Conservation (phyloP, 169 alveolate genomes). For the Eimeria necatrix region DNA sequence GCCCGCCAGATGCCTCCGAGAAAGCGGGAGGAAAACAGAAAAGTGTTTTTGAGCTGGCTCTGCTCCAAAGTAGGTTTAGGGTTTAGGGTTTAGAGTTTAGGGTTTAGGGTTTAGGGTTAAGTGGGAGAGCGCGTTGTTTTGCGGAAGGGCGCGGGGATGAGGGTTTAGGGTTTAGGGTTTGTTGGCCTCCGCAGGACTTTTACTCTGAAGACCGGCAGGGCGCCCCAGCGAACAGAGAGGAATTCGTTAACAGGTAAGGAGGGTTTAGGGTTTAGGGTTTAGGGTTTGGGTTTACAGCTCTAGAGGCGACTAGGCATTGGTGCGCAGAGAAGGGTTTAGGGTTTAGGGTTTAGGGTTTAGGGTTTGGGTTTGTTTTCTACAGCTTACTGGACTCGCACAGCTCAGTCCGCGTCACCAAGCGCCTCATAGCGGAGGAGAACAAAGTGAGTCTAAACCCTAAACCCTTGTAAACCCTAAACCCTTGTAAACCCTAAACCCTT, state of each 20-base stretch:
- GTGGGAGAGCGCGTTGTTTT: too few relatives aligned
- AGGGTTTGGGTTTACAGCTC: too few relatives aligned
- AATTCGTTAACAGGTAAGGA: slow-evolving; percentile 32
- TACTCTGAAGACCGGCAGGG: slow-evolving; percentile 60
- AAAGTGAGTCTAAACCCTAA: slow-evolving; percentile 24
- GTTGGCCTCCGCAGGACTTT: not conserved
- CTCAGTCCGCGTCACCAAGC: slow-evolving; percentile 37
- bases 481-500: not conserved
- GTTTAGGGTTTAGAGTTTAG: slow-evolving; percentile 39
- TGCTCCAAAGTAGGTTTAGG: slow-evolving; percentile 12
- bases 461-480: slow-evolving; percentile 5
- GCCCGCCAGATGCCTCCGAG: slow-evolving; percentile 36
- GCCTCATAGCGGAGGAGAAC: slow-evolving; percentile 45
- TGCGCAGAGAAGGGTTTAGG: not conserved
- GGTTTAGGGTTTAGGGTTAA: slow-evolving; percentile 33
- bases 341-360: not conserved
- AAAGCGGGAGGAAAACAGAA: slow-evolving; percentile 34
- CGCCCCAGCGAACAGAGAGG: slow-evolving; percentile 15
- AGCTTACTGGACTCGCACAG: not conserved
- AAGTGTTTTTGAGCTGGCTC: slow-evolving; percentile 40
- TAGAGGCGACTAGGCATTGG: too few relatives aligned
- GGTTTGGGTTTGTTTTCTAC: slow-evolving; percentile 31
- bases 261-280: slow-evolving; percentile 37
- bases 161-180: slow-evolving; percentile 34
- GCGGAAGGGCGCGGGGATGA: not conserved